phyloP scores from a whole-genome alignment of 2,329 filamentous ascomycete species.

The Ceratocystis harringtonii region DNA sequence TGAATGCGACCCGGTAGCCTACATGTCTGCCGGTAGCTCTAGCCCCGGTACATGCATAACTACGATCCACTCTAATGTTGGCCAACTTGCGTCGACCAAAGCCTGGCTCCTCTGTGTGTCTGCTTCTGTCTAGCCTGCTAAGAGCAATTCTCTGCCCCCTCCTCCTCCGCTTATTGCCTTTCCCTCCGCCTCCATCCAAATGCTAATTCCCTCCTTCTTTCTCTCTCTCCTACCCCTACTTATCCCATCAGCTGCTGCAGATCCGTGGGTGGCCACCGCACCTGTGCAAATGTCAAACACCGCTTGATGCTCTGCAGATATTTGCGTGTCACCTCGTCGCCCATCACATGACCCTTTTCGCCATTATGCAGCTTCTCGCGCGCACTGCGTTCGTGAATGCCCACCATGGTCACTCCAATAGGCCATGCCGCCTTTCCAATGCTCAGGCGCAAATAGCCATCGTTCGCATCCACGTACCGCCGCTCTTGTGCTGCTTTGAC shows the following conservation, averaged over 20 bases:
- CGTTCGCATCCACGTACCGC: constrained; percentile 89
- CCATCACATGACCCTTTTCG: constrained; percentile 87
- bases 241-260: constrained; percentile 88
- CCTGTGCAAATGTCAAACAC: constrained; percentile 90
- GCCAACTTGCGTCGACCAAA: no score
- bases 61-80: no score
- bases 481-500: constrained; percentile 79
- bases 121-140: no score
- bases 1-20: no score
- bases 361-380: constrained; percentile 88
- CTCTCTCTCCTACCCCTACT: not conserved
- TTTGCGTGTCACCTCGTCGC: constrained; percentile 88
- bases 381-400: constrained; percentile 93
- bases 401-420: constrained; percentile 98
- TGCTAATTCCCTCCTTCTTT: not conserved
- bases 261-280: constrained; percentile 88
- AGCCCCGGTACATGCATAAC: no score
- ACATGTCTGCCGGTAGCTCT: no score
- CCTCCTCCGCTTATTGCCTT: not conserved
- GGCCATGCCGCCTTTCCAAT: constrained; percentile 98
- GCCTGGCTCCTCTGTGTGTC: no score
- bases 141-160: not conserved
- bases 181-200: not conserved
- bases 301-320: constrained; percentile 96
- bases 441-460: constrained; percentile 80